Base-by-base conservation (phyloP, 2,329 filamentous ascomycete genomes). In the Mycosphaerella arachidis region DNA sequence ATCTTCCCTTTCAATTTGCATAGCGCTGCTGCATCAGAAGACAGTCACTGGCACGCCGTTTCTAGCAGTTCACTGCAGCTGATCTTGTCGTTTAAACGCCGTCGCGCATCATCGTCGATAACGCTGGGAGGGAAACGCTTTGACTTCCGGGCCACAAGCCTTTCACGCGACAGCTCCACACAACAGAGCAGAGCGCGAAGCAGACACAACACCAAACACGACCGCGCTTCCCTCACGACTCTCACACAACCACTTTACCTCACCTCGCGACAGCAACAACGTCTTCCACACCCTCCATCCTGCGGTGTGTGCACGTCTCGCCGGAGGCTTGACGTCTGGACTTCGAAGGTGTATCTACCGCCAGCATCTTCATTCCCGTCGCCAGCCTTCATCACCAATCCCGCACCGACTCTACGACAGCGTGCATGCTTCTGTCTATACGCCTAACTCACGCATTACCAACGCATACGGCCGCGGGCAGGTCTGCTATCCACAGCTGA, bases 351-450 rank as follows among this genome's bases (percentile, higher is more conserved):
- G 30, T 12, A 61, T 45, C 48, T 53, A 58, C 58, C 46, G 59
- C 50, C 61, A 58, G 59, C 61, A 60, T 63, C 63, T 57, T 43
- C 52, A 56, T 55, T 50, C 35, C 58, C 60, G 57, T 58, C 57
- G 62, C 57, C 57, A 60, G 62, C 59, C 57, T 59, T 63, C 61
- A 43, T 43, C 58, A 58, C 54, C 62, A 56, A 59, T 54, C 57
- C 48, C 57, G 52, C 56, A 54, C 56, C 51, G 59, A 61, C 56
- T 62, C 67, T 66, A 68, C 61, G 46, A 55, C 61, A 67, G 66
- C 68, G 63, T 70, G 67, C 60, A 66, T 68, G 67, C 68, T 68
- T 66, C 69, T 70, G 69, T 64, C 64, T 61, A 69, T 68, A 68
- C 64, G 62, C 56, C 59, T 51, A 56, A 57, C 50, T 52, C 64